Evolutionary conservation across 2,329 filamentous ascomycete genomes (phyloP).

Genomic region (Capronia americana): DNA sequence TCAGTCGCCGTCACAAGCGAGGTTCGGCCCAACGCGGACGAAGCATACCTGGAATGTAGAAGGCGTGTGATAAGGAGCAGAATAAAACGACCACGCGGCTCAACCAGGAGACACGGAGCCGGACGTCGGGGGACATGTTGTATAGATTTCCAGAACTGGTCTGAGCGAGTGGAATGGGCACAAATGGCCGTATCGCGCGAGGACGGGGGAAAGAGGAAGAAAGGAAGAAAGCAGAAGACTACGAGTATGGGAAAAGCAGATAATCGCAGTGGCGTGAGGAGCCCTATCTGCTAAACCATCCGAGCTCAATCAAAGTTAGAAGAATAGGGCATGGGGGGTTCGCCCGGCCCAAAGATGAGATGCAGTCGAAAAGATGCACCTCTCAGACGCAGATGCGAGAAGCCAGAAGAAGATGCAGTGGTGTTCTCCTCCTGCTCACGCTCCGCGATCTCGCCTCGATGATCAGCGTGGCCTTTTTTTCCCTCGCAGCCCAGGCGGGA

Average conservation of each 20-base stretch:
- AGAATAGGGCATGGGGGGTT: conserved; percentile 11
- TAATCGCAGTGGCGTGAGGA: conserved; percentile 9
- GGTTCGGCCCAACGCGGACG: conserved; percentile 1
- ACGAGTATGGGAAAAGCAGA: conserved; percentile 2
- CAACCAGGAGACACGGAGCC: conserved; percentile 41
- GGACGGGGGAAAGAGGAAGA: conserved; percentile 19
- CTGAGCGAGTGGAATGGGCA: conserved; percentile 61
- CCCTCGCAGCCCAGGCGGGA: background rate
- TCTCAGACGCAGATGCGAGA: conserved; percentile 7
- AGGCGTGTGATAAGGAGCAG: conserved; percentile 65
- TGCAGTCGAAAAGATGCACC: conserved; percentile 6
- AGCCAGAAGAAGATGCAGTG: background rate
- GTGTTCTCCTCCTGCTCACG: background rate
- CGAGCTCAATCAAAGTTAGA: conserved; percentile 14
- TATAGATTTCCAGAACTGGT: conserved; percentile 28
- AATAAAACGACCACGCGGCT: conserved; percentile 54
- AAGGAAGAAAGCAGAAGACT: conserved; percentile 11
- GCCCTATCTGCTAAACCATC: conserved; percentile 18
- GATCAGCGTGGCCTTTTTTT: background rate
- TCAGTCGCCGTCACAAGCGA: conserved; percentile 11
- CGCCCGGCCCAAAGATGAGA: conserved; percentile 4
- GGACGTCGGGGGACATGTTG: conserved; percentile 40
- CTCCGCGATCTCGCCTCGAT: conserved; percentile 1
- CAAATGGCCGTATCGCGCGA: conserved; percentile 52
- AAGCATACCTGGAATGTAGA: conserved; percentile 83